Base-by-base conservation (phyloP, 192 early-diverging fungal species). In the Backusella morwellensis region DNA sequence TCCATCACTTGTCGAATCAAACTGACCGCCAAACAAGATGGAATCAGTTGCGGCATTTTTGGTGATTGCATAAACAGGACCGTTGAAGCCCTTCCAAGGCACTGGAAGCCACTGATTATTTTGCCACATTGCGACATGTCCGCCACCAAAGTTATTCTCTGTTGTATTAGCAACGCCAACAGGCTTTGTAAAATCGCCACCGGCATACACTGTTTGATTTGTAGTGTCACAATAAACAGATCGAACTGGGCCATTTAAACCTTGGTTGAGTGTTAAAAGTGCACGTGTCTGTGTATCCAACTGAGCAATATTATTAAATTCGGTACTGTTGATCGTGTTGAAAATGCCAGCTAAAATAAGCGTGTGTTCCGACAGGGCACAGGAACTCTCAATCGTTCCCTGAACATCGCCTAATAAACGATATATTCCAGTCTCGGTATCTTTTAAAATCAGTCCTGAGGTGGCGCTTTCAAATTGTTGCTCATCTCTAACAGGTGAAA, bases 51-150 rank as follows among this genome's bases (percentile, higher is more conserved):
- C 80, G 23, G 74, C 54, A 40, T 87, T 80, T 42, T 82, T 78
- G 15, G 84, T 72, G 68, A 93, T 91, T 19, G 88, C 85, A 54
- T 85, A 85, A 2, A 95, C 90, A 0, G 90, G 86, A 0, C 91
- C 92, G 69, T 93, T 86, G 38, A 95, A 77, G 1, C 92, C 93
- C 21, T 88, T 88, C 80, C 90, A 93, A 35, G 93, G 90, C 11
- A 93, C 42, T 0, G 85, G 35, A 9, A 52, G 68, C 93, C 93
- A 94, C 0, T 32, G 35, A n/a, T 42, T 35, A 68, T 67, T 69
- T 34, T 75, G 54, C 47, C 82, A 80, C 2, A 80, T 23, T 19
- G 78, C 78, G 23, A 78, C 74, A 63, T 63, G 56, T n/a, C 47
- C 47, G 26, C 56, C 35, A 63, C 36, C 21, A 69, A 70, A 35